Evolutionary conservation across 169 alveolate genomes (phyloP), one percentile per base, ranked within the genome.

Genomic region (Prorocentrum cordatum): DNA sequence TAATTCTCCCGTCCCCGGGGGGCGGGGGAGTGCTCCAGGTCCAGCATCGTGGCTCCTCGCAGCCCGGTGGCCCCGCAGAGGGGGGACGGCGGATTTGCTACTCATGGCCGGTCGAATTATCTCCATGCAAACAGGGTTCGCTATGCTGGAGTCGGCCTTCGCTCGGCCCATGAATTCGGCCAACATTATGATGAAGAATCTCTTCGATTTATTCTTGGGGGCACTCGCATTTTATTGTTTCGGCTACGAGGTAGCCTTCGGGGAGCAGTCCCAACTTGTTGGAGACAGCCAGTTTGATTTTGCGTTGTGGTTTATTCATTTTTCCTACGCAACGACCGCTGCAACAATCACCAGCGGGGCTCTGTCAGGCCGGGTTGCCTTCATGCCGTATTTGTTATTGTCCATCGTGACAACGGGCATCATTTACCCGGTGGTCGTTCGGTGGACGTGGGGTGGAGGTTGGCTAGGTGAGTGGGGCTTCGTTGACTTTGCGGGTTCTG

Each of bases 321-420:
- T 82, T 45, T 82, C 90, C 39, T 82, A 82, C 31, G 90, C 90
- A 2, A 82, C 90, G 14, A 82, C 90, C 16, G 90, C 90, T 0
- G 90, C 90, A 54, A 82, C 90, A 24, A 82, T 82, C 58, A 64
- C 61, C 58, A 82, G 90, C 39, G 90, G 90, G 27, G 90, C 90
- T 2, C 79, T 82, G 6, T 79, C 90, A 1, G 90, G 90, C 59
- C 42, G 90, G 0, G 90, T 82, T 36, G 77, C 90, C 31, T 82
- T 82, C 68, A 45, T 61, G 80, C 80, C 90, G 0, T 82, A 82
- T 80, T 27, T 82, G 77, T 50, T 70, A 27, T 29, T 62, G 68
- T 82, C 90, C 24, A 39, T 70, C 50, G n/a, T 82, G 32, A 64
- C 62, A 70, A 82, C 90, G 31, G 90, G 90, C 39, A 27, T 18